These are phyloP conservation scores for Harringtonia aguacate DNA, from an alignment of 2,329 filamentous ascomycete species.

Conservation along the genomic window DNA sequence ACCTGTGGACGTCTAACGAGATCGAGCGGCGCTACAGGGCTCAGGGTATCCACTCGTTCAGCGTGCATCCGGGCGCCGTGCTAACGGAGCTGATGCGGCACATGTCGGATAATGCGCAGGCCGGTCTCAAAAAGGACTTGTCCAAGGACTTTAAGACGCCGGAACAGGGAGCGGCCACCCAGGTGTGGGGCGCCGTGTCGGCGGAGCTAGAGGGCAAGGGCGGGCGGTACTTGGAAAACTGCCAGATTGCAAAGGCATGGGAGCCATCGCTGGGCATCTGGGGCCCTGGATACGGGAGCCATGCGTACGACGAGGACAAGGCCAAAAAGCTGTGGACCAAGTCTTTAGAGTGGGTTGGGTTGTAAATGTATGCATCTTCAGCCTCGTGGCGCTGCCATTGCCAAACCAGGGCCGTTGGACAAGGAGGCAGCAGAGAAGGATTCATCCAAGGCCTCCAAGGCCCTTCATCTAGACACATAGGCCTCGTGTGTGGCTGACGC, in stretches of 20 bases:
- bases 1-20: conserved; percentile 12
- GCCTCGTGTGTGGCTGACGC: too few species aligned
- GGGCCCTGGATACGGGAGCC: conserved; percentile 13
- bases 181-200: conserved; percentile 28
- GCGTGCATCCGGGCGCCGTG: conserved; percentile 34
- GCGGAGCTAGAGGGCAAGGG: conserved; percentile 28
- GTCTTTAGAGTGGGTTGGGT: too few species aligned
- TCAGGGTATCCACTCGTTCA: conserved; percentile 27
- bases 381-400: too few species aligned
- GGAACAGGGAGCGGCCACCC: conserved; percentile 32
- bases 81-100: conserved; percentile 13
- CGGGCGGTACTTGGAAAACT: conserved; percentile 30
- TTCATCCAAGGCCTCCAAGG: too few species aligned
- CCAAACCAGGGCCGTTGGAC: too few species aligned
- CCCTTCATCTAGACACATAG: too few species aligned
- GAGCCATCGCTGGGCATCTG: background rate
- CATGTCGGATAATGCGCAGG: too few species aligned
- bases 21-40: conserved; percentile 33
- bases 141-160: conserved; percentile 17
- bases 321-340: conserved; percentile 31
- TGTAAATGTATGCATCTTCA: too few species aligned
- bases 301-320: conserved; percentile 25
- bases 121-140: too few species aligned
- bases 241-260: conserved; percentile 16
- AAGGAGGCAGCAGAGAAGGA: too few species aligned